phyloP scores from a whole-genome alignment of 2,329 filamentous ascomycete species.

The Dryadomyces sulphureus region DNA sequence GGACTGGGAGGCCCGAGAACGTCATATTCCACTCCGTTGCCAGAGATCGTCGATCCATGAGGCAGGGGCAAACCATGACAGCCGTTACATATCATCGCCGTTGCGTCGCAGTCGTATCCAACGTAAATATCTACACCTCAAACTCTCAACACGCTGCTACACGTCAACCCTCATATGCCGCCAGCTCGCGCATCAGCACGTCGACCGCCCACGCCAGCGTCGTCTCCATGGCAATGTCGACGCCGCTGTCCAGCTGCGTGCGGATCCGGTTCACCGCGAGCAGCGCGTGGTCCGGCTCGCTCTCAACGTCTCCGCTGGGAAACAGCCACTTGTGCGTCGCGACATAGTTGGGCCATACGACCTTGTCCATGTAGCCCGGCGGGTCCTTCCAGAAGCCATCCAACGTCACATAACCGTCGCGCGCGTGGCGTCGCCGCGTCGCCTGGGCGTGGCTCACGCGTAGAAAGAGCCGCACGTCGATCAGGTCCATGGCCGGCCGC shows the following conservation, averaged over 20 bases:
- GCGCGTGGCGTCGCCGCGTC: conserved; percentile 49
- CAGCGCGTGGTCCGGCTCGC: conserved; percentile 30
- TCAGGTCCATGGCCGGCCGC: conserved; percentile 38
- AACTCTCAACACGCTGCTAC: too few species aligned
- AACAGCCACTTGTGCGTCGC: conserved; percentile 72
- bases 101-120: background rate
- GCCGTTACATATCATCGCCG: conserved; percentile 41
- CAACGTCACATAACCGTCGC: conserved; percentile 64
- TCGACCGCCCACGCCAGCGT: conserved; percentile 57
- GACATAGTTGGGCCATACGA: conserved; percentile 95
- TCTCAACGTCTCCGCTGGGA: conserved; percentile 50
- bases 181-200: conserved; percentile 34
- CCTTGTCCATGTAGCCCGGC: conserved; percentile 79
- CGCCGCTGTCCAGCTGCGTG: conserved; percentile 29
- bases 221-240: conserved; percentile 44
- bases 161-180: conserved; percentile 1
- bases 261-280: conserved; percentile 24
- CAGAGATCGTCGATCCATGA: conserved; percentile 83
- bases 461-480: conserved; percentile 70
- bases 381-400: conserved; percentile 95
- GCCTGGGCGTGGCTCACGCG: conserved; percentile 50
- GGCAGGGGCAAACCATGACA: conserved; percentile 79
- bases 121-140: too few species aligned
- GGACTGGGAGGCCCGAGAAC: conserved; percentile 41
- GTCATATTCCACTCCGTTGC: conserved; percentile 86